Conservation (phyloP, 192 early-diverging fungal genomes). For the Rhizoclosmatium globosum region DNA sequence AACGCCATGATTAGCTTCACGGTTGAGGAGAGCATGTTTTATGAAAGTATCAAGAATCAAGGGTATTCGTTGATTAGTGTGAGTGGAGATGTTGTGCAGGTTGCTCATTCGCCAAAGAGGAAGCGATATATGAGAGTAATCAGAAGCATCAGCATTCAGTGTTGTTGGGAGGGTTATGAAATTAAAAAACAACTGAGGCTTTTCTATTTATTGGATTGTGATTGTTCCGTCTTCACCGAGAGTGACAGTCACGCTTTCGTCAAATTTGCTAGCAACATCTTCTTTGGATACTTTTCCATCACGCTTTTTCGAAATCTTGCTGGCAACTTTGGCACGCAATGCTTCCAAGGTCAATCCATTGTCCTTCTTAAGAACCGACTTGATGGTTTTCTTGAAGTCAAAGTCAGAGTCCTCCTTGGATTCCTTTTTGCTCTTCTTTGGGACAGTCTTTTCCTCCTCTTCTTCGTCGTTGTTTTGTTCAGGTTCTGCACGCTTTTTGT, state of each 20-base stretch:
- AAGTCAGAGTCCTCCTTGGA: constrained; percentile 12
- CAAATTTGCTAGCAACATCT: constrained; percentile 20
- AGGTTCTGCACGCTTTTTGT: constrained; percentile 31
- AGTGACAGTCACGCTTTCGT: constrained; percentile 1
- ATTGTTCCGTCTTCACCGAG: not conserved
- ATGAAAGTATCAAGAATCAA: constrained; percentile 75
- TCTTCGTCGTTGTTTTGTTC: constrained; percentile 22
- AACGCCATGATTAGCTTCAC: constrained; percentile 74
- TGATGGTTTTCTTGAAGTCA: constrained; percentile 25
- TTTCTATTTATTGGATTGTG: not conserved
- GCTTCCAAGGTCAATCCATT: constrained; percentile 2
- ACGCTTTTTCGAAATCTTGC: constrained; percentile 30
- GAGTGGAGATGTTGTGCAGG: constrained; percentile 68
- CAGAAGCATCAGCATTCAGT: constrained; percentile 14
- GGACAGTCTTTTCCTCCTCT: constrained; percentile 8
- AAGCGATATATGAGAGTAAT: not conserved
- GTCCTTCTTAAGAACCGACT: constrained; percentile 30
- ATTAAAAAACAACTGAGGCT: not conserved
- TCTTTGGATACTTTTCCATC: constrained; percentile 1
- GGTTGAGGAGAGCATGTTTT: constrained; percentile 70
- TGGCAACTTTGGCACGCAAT: constrained; percentile 21
- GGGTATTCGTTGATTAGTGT: constrained; percentile 73
- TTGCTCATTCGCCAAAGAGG: constrained; percentile 21
- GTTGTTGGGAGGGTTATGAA: not conserved
- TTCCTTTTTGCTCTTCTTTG: constrained; percentile 30